These are phyloP conservation scores for Excoecaria cochinchinensis DNA, from an alignment of 345 rosid species.

Conservation along the genomic window DNA sequence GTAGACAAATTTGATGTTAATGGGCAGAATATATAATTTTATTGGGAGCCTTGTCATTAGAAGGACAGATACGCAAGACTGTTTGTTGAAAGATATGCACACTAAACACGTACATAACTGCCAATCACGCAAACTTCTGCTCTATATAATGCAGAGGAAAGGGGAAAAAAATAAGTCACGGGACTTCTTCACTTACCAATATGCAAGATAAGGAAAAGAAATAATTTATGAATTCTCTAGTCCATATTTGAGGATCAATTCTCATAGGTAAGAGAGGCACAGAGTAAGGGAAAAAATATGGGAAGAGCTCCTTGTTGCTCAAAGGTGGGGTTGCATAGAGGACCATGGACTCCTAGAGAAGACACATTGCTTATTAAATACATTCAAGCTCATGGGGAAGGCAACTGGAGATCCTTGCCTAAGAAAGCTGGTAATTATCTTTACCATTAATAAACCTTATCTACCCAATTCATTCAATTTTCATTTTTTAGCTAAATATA, in stretches of 20 bases:
- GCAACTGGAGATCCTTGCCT: constrained; percentile 47
- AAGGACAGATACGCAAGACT: constrained; percentile 39
- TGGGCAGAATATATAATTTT: too few species aligned
- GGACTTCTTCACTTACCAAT: too few species aligned
- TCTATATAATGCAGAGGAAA: too few species aligned
- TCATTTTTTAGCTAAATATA: too few species aligned
- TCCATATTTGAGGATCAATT: too few species aligned
- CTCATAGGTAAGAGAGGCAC: too few species aligned
- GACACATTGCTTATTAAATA: constrained; percentile 33
- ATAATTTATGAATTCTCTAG: background rate
- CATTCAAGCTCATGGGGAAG: constrained; percentile 41
- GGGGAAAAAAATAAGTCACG: too few species aligned
- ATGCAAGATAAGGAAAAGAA: constrained; percentile 16
- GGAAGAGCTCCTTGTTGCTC: constrained; percentile 50
- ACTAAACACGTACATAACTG: background rate
- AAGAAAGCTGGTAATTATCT: constrained; percentile 33
- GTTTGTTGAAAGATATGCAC: constrained; percentile 18
- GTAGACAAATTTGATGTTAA: too few species aligned
- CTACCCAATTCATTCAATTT: too few species aligned
- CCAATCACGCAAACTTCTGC: background rate
- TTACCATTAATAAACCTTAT: too few species aligned
- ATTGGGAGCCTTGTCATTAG: background rate
- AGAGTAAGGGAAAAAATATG: constrained; percentile 16
- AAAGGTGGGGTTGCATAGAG: constrained; percentile 45
- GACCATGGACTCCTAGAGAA: constrained; percentile 44